These are phyloP conservation scores for Chytriomyces sp. DNA, from an alignment of 192 early-diverging fungal species.

Conservation along the genomic window DNA sequence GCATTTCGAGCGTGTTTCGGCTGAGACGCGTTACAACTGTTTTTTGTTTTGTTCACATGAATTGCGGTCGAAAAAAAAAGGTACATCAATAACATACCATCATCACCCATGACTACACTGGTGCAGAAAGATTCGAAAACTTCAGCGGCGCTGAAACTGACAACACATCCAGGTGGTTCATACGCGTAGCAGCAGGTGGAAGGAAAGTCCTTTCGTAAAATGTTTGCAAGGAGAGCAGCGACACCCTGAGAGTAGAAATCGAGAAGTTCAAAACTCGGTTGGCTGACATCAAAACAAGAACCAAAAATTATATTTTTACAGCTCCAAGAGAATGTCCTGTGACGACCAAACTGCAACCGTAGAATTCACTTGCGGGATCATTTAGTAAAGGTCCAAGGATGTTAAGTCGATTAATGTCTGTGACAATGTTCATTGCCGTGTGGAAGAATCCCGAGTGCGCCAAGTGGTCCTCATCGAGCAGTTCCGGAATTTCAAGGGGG, in stretches of 20 bases:
- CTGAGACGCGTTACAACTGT: slow-evolving; percentile 39
- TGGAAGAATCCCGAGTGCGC: slow-evolving; percentile 44
- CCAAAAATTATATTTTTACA: slow-evolving; percentile 14
- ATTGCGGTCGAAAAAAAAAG: too few species aligned
- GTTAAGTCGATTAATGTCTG: slow-evolving; percentile 31
- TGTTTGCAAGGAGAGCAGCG: slow-evolving; percentile 42
- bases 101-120: slow-evolving; percentile 49
- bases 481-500: slow-evolving; percentile 41
- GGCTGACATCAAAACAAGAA: background rate
- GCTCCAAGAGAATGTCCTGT: slow-evolving; percentile 52
- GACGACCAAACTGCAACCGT: slow-evolving; percentile 42
- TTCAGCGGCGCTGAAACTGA: slow-evolving; percentile 25
- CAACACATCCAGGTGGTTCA: slow-evolving; percentile 39
- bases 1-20: slow-evolving; percentile 40
- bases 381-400: slow-evolving; percentile 31
- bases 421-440: slow-evolving; percentile 45
- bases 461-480: slow-evolving; percentile 32
- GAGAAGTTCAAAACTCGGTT: background rate
- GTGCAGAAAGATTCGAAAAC: slow-evolving; percentile 50
- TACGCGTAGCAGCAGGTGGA: slow-evolving; percentile 42
- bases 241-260: slow-evolving; percentile 34
- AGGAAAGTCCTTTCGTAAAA: slow-evolving; percentile 34
- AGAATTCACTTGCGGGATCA: slow-evolving; percentile 20
- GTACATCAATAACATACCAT: slow-evolving; percentile 2
- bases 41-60: too few species aligned